Evolutionary conservation across 1,284 basidiomycete genomes (phyloP).

Genomic region (Trametes versicolor): DNA sequence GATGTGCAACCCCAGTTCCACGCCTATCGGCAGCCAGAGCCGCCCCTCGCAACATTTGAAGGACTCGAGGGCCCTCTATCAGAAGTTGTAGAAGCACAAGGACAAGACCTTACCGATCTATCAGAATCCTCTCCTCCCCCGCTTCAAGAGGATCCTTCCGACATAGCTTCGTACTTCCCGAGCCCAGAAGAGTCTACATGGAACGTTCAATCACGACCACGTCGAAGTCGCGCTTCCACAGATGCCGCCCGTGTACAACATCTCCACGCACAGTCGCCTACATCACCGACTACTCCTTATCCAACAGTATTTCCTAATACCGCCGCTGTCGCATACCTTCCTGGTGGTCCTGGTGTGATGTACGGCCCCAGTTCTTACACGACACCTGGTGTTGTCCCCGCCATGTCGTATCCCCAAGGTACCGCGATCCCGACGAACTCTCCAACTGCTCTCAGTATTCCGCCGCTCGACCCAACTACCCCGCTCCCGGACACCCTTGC

Average conservation of each 20-base stretch:
- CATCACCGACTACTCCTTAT: slow-evolving; percentile 16
- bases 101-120: not conserved
- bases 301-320: slow-evolving; percentile 12
- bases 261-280: slow-evolving; percentile 1
- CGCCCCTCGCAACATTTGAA: slow-evolving; percentile 8
- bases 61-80: slow-evolving; percentile 20
- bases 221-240: slow-evolving; percentile 15
- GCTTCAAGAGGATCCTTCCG: slow-evolving; percentile 19
- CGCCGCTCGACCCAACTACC: slow-evolving; percentile 68
- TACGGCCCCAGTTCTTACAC: slow-evolving; percentile 24
- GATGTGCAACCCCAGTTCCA: slow-evolving; percentile 19
- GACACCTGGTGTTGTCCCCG: slow-evolving; percentile 14
- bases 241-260: slow-evolving; percentile 15
- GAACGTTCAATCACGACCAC: slow-evolving; percentile 17
- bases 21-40: not conserved
- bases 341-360: slow-evolving; percentile 10
- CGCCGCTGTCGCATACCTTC: slow-evolving; percentile 12
- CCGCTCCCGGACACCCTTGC: slow-evolving; percentile 68
- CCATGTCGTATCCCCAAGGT: slow-evolving; percentile 32
- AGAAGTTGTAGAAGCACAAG: slow-evolving; percentile 21
- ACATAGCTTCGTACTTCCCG: slow-evolving; percentile 63
- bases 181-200: slow-evolving; percentile 34
- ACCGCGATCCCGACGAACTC: slow-evolving; percentile 30
- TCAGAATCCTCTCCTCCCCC: slow-evolving; percentile 17
- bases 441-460: slow-evolving; percentile 51